Evolutionary conservation across 78 protist species (phyloP).

Genomic region (Dictyostelium brefeldianum): DNA sequence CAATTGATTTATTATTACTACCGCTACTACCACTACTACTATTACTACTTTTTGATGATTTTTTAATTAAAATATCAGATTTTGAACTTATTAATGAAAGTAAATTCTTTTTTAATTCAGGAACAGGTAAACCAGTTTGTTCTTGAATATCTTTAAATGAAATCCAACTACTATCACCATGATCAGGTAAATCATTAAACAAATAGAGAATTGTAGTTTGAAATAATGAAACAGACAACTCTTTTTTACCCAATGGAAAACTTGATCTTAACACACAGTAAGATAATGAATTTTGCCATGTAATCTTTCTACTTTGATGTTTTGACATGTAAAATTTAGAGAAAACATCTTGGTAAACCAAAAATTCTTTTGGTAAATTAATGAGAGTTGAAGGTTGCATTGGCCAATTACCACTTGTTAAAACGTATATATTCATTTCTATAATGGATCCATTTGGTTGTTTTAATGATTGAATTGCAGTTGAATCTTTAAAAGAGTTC

Average conservation of each 20-base stretch:
- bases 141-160: conserved; percentile 64
- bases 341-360: conserved; percentile 85
- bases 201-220: conserved; percentile 92
- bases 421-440: conserved; percentile 90
- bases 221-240: conserved; percentile 87
- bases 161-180: conserved; percentile 23
- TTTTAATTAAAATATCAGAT: conserved; percentile 35
- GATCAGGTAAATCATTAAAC: conserved; percentile 78
- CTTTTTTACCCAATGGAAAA: conserved; percentile 85
- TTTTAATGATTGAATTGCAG: neutral
- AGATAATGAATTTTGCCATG: conserved; percentile 91
- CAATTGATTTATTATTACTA: conserved; percentile 35
- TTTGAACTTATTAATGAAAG: conserved; percentile 88
- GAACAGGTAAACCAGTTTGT: conserved; percentile 54
- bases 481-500: conserved; percentile 53
- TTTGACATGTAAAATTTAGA: conserved; percentile 85
- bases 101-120: conserved; percentile 88
- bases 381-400: conserved; percentile 64
- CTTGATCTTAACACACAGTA: conserved; percentile 79
- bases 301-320: conserved; percentile 84
- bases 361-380: conserved; percentile 79
- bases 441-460: neutral
- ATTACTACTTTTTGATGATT: neutral
- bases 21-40: neutral
- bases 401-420: conserved; percentile 95